These are phyloP conservation scores for Kodamaea neixiangensis DNA, from an alignment of 805 yeast genomes.

Conservation along the genomic window DNA sequence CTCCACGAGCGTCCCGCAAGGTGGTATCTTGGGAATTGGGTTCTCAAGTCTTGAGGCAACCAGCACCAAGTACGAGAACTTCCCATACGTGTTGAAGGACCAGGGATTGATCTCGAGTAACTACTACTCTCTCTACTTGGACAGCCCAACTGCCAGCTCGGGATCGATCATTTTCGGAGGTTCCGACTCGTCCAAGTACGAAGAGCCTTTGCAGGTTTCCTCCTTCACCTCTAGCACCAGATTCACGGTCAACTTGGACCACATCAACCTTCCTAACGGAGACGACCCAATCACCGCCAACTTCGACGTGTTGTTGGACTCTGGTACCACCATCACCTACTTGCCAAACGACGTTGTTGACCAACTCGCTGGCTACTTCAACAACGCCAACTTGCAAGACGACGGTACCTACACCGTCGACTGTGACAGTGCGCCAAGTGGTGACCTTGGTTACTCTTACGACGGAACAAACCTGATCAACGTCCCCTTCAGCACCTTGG, in stretches of 20 bases:
- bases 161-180: conserved; percentile 74
- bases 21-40: conserved; percentile 16
- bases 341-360: conserved; percentile 8
- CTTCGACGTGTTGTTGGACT: conserved; percentile 11
- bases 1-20: conserved; percentile 10
- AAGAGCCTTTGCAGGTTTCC: conserved; percentile 43
- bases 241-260: conserved; percentile 6
- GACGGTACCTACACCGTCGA: not conserved
- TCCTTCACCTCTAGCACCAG: conserved; percentile 15
- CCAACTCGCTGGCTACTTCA: not conserved
- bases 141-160: conserved; percentile 29
- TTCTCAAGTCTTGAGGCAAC: conserved; percentile 6
- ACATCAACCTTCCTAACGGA: conserved; percentile 1
- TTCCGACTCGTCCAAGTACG: conserved; percentile 61
- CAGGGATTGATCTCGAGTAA: conserved; percentile 57
- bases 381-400: not conserved
- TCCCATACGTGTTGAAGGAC: conserved; percentile 61
- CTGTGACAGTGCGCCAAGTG: conserved; percentile 4
- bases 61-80: conserved; percentile 52
- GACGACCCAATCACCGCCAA: not conserved
- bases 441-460: conserved; percentile 4
- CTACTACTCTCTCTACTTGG: conserved; percentile 65
- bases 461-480: conserved; percentile 4
- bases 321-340: conserved; percentile 13
- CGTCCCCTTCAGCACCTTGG: conserved; percentile 4